Evolutionary conservation across 2,329 filamentous ascomycete genomes (phyloP), one percentile per base, ranked within the genome.

Genomic region (Arthrobotrys musiformis): DNA sequence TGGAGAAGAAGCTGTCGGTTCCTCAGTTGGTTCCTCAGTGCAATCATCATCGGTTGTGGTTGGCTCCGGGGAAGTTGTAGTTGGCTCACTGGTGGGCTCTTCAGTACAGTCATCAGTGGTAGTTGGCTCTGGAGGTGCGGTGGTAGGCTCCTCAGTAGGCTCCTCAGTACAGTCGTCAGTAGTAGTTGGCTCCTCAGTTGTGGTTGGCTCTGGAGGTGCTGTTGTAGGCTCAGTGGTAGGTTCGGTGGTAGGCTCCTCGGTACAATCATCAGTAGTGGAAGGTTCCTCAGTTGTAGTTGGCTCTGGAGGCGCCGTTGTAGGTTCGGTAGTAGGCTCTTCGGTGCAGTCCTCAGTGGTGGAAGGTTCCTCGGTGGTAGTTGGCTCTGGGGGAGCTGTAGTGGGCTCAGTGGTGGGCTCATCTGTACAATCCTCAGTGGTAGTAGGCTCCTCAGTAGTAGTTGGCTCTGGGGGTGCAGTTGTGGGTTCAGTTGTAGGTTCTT

Each of bases 101-200:
- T 75, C 70, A 63, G 62, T 75, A 35, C 70, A 75, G 17, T 75
- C 70, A 4, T 74, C 69, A 62, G 62, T 54, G 4, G 70, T 75
- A 9, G 66, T 61, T 40, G 64, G 52, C 26, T 48, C 22, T 30
- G 61, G 50, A 42, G 61, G 33, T 9, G 35, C 26, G 2, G 54
- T 63, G 26, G 60, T 63, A 13, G 60, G 60, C 15, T 63, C 63
- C 13, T 35, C 46, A 6, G 63, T 67, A 11, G 64, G 70, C 17
- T 74, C 70, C n/a, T 74, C 70, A 22, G 69, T 64, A 28, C 69
- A 73, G 40, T 67, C 70, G 1, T 63, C 58, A 6, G 68, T 68
- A n/a, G 48, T 67, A n/a, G 62, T 28, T 4, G 56, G 26, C n/a
- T 48, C 30, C 15, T 50, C 60, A 11, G 60, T 63, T 11, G 69